Base-by-base conservation (phyloP, 2,329 filamentous ascomycete species). In the Sphaerulina populicola region DNA sequence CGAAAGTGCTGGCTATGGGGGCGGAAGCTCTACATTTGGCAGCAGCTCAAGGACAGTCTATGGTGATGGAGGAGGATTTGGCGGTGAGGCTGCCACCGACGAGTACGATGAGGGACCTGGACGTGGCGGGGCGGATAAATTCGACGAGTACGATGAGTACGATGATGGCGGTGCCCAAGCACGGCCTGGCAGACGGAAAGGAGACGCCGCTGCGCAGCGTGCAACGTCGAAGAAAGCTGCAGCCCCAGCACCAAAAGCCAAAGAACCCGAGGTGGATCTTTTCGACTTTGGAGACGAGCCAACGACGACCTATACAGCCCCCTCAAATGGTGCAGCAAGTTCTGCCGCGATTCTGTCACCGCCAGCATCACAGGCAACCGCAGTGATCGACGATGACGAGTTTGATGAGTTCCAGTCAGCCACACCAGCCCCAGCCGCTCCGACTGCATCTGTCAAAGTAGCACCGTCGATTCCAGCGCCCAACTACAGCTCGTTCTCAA, bases 331-430 rank as follows among this genome's bases (percentile, higher is more conserved):
- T 57, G 71, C 72, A 56, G 63, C 69, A 41, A 49, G 53, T 30
- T 57, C 54, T 12, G 50, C 56, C 10, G 47, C 60, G 7, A 50
- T 55, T 10, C 44, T 61, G 18, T 15, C 72, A 8, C 33, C 61
- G 12, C 54, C 63, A 8, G 30, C 57, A 15, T 31, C 58, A 33
- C 48, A 57, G 27, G 47, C 53, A 4, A 41, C 54, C 15, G 47
- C 53, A 29, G 74, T 74, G 38, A 82, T 80, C 56, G 91, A 96
- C 57, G 90, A 95, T 60, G 46, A 48, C 30, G 93, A 96, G 57
- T 97, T 97, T 64, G 93, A 97, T 66, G 93, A 98, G 66, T 97
- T 97, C 76, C 88, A 95, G 69, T 94, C 89, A 15, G 91, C 91
- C 11, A 74, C 85, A 2, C 80, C 84, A 3, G 73, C 80, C 4